Evolutionary conservation across 2,329 filamentous ascomycete genomes (phyloP).

Genomic region (Lasiodiplodia citricola): DNA sequence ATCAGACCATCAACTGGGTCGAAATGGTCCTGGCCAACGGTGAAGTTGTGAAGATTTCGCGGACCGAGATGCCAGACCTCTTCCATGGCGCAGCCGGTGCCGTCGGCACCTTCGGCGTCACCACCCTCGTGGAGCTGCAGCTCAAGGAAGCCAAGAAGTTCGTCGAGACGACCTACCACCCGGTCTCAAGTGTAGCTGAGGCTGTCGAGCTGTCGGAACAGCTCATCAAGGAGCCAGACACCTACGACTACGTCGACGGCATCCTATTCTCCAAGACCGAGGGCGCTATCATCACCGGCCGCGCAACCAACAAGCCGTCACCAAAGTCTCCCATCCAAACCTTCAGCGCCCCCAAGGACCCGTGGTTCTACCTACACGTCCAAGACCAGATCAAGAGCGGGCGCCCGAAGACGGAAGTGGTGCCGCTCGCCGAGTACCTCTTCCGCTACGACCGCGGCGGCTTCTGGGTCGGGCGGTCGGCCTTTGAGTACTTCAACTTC

Average conservation of each 20-base stretch:
- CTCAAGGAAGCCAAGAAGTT: conserved; percentile 53
- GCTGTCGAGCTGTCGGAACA: conserved; percentile 49
- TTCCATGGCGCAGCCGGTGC: conserved; percentile 70
- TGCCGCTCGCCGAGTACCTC: conserved; percentile 69
- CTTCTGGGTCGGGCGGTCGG: conserved; percentile 70
- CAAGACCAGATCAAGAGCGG: conserved; percentile 34
- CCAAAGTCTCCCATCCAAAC: conserved; percentile 30
- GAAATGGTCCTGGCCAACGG: conserved; percentile 71
- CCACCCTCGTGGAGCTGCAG: conserved; percentile 61
- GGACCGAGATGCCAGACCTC: conserved; percentile 61
- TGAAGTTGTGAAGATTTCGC: conserved; percentile 60
- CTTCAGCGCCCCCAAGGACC: conserved; percentile 53
- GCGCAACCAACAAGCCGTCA: conserved; percentile 42
- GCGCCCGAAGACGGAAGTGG: conserved; percentile 55
- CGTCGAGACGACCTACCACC: conserved; percentile 57
- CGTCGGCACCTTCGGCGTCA: conserved; percentile 70
- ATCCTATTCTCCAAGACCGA: conserved; percentile 53
- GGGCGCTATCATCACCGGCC: conserved; percentile 52
- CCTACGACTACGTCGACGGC: conserved; percentile 56
- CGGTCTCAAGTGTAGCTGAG: conserved; percentile 48
- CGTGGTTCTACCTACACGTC: conserved; percentile 58
- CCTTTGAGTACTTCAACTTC: conserved; percentile 67
- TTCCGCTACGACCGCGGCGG: conserved; percentile 74
- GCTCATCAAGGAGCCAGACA: conserved; percentile 37
- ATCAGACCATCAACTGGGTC: conserved; percentile 64